Conservation (phyloP, 768 basidiomycete genomes). For the Agaricus blazei region DNA sequence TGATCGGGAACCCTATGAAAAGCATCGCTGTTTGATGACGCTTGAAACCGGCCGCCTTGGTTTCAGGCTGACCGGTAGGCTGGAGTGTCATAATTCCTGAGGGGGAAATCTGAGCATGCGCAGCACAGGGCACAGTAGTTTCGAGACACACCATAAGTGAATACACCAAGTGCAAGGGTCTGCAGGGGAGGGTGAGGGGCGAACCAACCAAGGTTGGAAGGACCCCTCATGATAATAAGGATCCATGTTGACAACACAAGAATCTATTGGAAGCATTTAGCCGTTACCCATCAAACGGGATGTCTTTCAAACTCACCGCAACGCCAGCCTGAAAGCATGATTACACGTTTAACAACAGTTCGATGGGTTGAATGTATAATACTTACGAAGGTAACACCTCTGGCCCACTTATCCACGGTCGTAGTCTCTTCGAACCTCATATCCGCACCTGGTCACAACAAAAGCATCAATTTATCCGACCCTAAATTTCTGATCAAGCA, state of each 20-base stretch:
- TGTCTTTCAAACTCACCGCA: neutral
- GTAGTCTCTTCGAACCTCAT: constrained; percentile 18
- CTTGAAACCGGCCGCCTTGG: constrained; percentile 60
- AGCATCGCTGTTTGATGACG: constrained; percentile 68
- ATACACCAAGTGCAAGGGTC: constrained; percentile 45
- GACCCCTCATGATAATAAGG: constrained; percentile 39
- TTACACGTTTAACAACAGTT: neutral
- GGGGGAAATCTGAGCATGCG: neutral
- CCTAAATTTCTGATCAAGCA: too few species aligned
- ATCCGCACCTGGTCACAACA: neutral
- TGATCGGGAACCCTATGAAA: constrained; percentile 46
- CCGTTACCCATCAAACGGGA: neutral
- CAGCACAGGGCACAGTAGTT: neutral
- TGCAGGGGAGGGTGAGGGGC: constrained; percentile 63
- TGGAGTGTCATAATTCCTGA: constrained; percentile 73
- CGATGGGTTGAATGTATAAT: neutral
- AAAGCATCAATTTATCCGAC: too few species aligned
- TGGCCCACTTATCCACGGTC: constrained; percentile 32
- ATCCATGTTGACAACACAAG: constrained; percentile 40
- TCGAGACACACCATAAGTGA: constrained; percentile 52
- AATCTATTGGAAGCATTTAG: constrained; percentile 22
- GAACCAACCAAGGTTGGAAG: constrained; percentile 52
- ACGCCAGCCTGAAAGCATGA: neutral
- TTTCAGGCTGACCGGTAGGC: constrained; percentile 60
- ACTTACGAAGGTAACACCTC: constrained; percentile 31